Base-by-base conservation (phyloP, 306 rosid genomes). In the Lathyrus oleraceus region DNA sequence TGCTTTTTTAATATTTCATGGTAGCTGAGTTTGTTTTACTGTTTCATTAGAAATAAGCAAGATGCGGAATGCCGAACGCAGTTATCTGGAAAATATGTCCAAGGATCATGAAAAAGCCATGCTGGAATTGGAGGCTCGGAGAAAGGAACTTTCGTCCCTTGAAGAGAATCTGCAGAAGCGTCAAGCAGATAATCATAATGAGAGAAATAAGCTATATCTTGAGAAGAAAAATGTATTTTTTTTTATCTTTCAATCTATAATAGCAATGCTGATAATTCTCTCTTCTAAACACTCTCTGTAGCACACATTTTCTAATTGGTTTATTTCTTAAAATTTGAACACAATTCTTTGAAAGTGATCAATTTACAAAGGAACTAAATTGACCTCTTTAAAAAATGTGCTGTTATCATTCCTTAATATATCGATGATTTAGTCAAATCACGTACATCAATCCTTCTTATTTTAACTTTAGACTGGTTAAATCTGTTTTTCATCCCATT, bases 211-310 rank as follows among this genome's bases (percentile, higher is more conserved):
- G 51, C 72, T 92, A 40, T 5, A 23, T 15, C 74, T 61, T 35
- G 84, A 83, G 58, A 86, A 81, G 73, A 47, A 75, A 81, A 85
- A 83, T 78, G 98, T 92, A 89, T 58, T 65, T 4, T n/a, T 20
- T 38, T 47, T 61, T 71, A 36, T 12, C 61, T 20, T 71, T 77
- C 8, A 14, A 25, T 62, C 65, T 60, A 8, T 58, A 67, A 11
- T 43, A 10, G 44, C 16, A 39, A 62, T 62, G 49, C 67, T 19
- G 19, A 13, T 13, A 39, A 38, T 19, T 19, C 36, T 17, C 2
- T 39, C 32, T 12, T 40, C 17, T 40, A 20, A 20, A 63, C 19
- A 21, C 7, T 20, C 52, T 39, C 12, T 10, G 19, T 10, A 62
- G 20, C 49, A 5, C 14, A 20, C 16, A 39, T 61, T 11, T 62